phyloP scores from a whole-genome alignment of 2,329 filamentous ascomycete species.

The Colletotrichum melonis region DNA sequence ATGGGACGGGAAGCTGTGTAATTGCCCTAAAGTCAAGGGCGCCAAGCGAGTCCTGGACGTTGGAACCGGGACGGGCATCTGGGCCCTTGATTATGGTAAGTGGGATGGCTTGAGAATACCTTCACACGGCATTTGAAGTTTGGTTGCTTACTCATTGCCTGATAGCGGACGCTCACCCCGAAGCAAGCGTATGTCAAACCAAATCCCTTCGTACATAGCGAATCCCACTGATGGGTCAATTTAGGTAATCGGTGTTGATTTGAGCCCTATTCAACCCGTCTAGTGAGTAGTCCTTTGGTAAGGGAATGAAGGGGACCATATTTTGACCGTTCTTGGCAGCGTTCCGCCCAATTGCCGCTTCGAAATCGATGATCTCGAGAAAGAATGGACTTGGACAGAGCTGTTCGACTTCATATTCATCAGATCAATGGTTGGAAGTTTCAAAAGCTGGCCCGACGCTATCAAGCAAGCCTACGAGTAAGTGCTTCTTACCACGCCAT shows the following conservation, averaged over 20 bases:
- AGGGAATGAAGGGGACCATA: fast-evolving
- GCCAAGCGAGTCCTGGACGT: conserved; percentile 39
- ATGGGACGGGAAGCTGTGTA: conserved; percentile 38
- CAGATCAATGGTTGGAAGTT: conserved; percentile 63
- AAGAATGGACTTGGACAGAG: conserved; percentile 41
- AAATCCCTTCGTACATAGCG: too few relatives aligned
- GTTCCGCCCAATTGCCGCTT: conserved; percentile 53
- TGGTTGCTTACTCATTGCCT: too few relatives aligned
- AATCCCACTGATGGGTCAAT: too few relatives aligned
- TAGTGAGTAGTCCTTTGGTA: conserved; percentile 37
- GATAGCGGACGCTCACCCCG: conserved; percentile 37
- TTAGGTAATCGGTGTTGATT: conserved; percentile 49
- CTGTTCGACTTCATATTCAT: conserved; percentile 71
- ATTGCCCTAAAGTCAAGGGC: conserved; percentile 29
- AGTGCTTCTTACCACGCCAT: not conserved
- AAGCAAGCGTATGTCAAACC: conserved; percentile 38
- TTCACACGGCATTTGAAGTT: not conserved
- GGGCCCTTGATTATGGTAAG: conserved; percentile 54
- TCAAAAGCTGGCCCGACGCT: conserved; percentile 64
- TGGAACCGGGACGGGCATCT: conserved; percentile 43
- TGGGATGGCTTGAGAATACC: not conserved
- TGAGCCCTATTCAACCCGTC: conserved; percentile 52
- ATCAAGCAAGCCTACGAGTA: conserved; percentile 57
- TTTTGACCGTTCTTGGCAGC: conserved; percentile 37
- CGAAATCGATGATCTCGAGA: conserved; percentile 50